Percentiles rank a stretch among this genome's conserved stretches.
Conservation (phyloP, 805 yeast genomes). For the Limtongia smithiae region DNA sequence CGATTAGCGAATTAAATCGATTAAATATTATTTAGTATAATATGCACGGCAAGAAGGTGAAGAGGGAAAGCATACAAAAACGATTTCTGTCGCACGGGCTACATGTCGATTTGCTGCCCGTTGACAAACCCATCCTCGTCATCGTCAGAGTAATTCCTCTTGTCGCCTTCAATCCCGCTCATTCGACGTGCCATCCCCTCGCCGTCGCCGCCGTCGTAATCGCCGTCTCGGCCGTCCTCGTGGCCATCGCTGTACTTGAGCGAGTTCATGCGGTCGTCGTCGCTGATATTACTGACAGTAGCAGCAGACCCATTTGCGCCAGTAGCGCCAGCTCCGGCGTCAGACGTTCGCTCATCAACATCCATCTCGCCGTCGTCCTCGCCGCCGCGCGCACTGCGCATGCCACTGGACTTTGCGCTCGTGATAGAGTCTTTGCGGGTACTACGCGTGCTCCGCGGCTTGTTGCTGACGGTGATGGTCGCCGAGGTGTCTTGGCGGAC, state of each 20-base stretch:
- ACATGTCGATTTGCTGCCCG: conserved; percentile 77
- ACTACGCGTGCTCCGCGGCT: background rate
- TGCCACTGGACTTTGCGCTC: background rate
- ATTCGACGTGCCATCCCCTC: conserved; percentile 34
- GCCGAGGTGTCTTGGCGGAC: background rate
- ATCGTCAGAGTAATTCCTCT: conserved; percentile 59
- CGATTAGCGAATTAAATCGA: too few species aligned
- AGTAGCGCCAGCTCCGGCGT: too few species aligned
- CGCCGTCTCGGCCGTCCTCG: conserved; percentile 47
- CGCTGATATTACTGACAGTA: too few species aligned
- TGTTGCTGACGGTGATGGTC: too few species aligned
- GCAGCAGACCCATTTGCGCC: too few species aligned
- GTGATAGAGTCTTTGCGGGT: conserved; percentile 1
- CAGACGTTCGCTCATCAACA: too few species aligned
- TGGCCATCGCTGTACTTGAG: conserved; percentile 59
- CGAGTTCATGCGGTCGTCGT: conserved; percentile 6
- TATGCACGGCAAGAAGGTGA: too few species aligned
- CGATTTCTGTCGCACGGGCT: conserved; percentile 12
- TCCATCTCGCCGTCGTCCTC: conserved; percentile 10
- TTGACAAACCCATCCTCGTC: conserved; percentile 75
- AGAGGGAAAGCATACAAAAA: background rate
- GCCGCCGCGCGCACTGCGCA: background rate
- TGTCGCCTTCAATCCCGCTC: conserved; percentile 37
- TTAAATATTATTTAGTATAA: too few species aligned
- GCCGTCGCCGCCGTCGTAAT: conserved; percentile 51